Percentiles rank a stretch among this genome's conserved stretches.
Conservation (phyloP, 768 basidiomycete species). For the Trametes meyenii region DNA sequence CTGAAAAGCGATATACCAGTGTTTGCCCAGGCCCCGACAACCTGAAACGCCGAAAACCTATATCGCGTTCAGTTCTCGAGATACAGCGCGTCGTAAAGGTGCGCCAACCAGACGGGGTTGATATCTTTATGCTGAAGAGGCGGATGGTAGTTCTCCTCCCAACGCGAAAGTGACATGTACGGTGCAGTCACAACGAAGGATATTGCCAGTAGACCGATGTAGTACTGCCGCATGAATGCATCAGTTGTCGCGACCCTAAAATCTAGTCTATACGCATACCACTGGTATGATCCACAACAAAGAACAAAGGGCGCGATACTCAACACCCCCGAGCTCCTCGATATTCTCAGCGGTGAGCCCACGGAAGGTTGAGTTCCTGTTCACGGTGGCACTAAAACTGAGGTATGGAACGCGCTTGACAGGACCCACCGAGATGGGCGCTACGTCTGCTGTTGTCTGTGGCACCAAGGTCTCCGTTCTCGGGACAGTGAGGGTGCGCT, state of each 20-base stretch:
- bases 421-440: neutral
- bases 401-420: constrained; percentile 69
- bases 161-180: constrained; percentile 43
- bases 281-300: constrained; percentile 75
- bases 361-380: constrained; percentile 71
- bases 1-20: constrained; percentile 36
- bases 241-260: too few species aligned
- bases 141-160: constrained; percentile 40
- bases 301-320: constrained; percentile 81
- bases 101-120: constrained; percentile 43
- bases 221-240: constrained; percentile 49
- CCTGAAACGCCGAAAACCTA: constrained; percentile 52
- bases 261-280: too few species aligned
- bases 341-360: constrained; percentile 73
- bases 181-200: constrained; percentile 50
- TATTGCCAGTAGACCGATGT: constrained; percentile 44
- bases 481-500: constrained; percentile 73
- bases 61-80: too few species aligned
- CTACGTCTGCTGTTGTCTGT: neutral
- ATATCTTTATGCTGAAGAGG: constrained; percentile 44
- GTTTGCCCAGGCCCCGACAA: constrained; percentile 54
- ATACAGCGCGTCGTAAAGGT: too few species aligned
- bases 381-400: constrained; percentile 75
- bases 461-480: constrained; percentile 56
- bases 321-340: constrained; percentile 90